A percentile compares a stretch with the other conserved stretches of the same genome.
These are phyloP conservation scores for Leptographium wingfieldii DNA, from an alignment of 2,329 filamentous ascomycete genomes.

Conservation along the genomic window DNA sequence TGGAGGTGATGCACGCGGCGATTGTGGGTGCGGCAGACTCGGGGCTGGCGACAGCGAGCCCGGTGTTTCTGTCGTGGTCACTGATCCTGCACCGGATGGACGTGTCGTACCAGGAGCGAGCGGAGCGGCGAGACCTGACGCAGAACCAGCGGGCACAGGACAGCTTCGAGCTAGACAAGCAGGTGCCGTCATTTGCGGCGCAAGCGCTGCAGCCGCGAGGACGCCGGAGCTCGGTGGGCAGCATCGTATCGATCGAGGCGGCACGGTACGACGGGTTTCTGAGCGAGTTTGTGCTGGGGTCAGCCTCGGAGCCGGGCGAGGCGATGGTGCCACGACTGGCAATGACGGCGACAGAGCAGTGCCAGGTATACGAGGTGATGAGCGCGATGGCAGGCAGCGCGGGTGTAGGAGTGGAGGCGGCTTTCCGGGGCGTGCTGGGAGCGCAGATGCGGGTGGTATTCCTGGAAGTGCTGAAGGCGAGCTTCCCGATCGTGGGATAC, in stretches of 20 bases:
- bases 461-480: constrained; percentile 57
- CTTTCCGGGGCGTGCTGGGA: constrained; percentile 42
- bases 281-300: constrained; percentile 29
- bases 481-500: constrained; percentile 57
- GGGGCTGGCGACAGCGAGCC: constrained; percentile 51
- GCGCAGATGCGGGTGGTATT: constrained; percentile 52
- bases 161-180: constrained; percentile 37
- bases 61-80: constrained; percentile 71
- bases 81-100: constrained; percentile 61
- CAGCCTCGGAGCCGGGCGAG: constrained; percentile 24
- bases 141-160: constrained; percentile 47
- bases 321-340: constrained; percentile 39
- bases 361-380: constrained; percentile 41
- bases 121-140: constrained; percentile 45
- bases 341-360: constrained; percentile 32
- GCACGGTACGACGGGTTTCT: constrained; percentile 47
- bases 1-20: constrained; percentile 63
- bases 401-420: constrained; percentile 31
- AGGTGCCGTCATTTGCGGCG: constrained; percentile 10
- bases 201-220: constrained; percentile 20
- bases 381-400: constrained; percentile 35
- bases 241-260: constrained; percentile 49
- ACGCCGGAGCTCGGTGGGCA: constrained; percentile 47
- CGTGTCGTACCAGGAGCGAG: constrained; percentile 46
- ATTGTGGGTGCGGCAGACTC: constrained; percentile 46